Evolutionary conservation across 306 rosid species (phyloP).

Genomic region (Trifolium pratense): DNA sequence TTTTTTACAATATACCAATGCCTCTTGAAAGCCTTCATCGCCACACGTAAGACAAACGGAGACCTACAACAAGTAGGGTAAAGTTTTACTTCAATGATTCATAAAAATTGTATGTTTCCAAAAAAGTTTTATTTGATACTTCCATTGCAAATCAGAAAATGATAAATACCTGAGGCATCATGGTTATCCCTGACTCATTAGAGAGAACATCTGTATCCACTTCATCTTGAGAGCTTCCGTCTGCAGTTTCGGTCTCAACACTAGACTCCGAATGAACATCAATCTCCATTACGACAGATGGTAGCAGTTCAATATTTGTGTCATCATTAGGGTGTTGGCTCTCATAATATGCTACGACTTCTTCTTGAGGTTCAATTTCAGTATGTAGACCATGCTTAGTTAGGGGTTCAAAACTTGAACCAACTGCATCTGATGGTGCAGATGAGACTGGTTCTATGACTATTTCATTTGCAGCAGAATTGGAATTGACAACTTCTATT

Average conservation of each 20-base stretch:
- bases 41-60: constrained; percentile 49
- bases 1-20: constrained; percentile 39
- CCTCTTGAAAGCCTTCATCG: constrained; percentile 38
- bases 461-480: background rate
- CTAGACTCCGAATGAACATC: background rate
- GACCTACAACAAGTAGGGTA: constrained; percentile 34
- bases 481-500: background rate
- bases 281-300: constrained; percentile 21
- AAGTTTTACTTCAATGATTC: constrained; percentile 7
- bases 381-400: constrained; percentile 4
- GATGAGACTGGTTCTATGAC: background rate
- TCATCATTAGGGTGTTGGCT: constrained; percentile 3
- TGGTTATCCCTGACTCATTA: background rate
- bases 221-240: constrained; percentile 23
- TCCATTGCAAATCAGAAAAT: constrained; percentile 3
- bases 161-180: constrained; percentile 29
- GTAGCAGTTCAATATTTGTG: constrained; percentile 7
- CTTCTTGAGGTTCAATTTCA: background rate
- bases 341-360: constrained; percentile 1
- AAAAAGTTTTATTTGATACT: background rate
- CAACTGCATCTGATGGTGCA: background rate
- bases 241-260: background rate
- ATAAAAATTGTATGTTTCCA: background rate
- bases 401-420: constrained; percentile 17
- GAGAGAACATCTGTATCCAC: background rate